Evolutionary conservation across 352 stramenopile species (phyloP), one percentile per base, ranked within the genome.

Genomic region (Pythium monospermum): DNA sequence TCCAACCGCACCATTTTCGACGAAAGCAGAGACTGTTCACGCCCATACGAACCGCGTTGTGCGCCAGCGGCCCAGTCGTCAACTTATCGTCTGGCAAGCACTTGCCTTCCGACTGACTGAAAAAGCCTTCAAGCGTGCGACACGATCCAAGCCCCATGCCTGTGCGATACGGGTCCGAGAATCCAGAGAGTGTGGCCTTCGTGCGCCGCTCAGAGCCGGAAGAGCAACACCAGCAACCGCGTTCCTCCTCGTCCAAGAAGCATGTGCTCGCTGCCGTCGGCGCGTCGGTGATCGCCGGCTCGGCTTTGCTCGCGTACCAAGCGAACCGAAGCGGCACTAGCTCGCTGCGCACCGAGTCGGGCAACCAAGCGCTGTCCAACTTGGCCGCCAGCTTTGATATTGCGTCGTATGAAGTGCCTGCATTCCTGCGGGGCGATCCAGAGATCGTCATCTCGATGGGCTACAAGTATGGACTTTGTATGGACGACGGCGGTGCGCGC

Each of bases 171-270:
- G 45, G 45, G 18, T 33, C 31, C 30, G 45, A 52, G 4, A 52
- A 52, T 26, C 32, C 45, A 11, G 45, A 52, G 45, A 52, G 18
- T 21, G 22, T n/a, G 45, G 13, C 44, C n/a, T 52, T 52, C 16
- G 33, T 42, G 45, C 45, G 45, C 15, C 45, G 45, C 45, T 19
- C 23, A 18, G 10, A 21, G 13, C 10, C 15, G 3, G 30, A 11
- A 30, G 45, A 43, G 21, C 19, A 33, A 19, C 45, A 16, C 33
- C 8, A 39, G 11, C 6, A 27, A 16, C 31, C 21, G 22, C 31
- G n/a, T n/a, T n/a, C n/a, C n/a, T n/a, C n/a, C n/a, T n/a, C n/a
- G n/a, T n/a, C n/a, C n/a, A n/a, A n/a, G n/a, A 52, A 41, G 45
- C 45, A 21, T 10, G 45, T 32, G 7, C 11, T 42, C 1, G 33